Percentiles rank a stretch among this genome's conserved stretches.
Evolutionary conservation across 345 rosid genomes (phyloP).

Genomic region (Ceriops tagal): DNA sequence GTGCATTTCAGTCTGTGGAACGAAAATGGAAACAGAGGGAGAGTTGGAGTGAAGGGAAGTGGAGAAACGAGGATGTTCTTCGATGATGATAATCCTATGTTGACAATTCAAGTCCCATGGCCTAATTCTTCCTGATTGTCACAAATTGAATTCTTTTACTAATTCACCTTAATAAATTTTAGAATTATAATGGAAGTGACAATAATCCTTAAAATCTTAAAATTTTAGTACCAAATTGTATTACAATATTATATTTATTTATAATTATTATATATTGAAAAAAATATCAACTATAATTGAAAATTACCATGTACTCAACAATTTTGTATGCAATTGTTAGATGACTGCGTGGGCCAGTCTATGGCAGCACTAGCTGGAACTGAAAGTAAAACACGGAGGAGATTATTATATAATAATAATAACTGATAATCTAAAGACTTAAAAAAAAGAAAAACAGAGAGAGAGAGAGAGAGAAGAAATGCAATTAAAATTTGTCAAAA

Average conservation of each 20-base stretch:
- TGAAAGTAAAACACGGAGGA: too few species aligned
- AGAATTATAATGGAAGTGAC: not conserved
- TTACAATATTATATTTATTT: too few species aligned
- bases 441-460: not conserved
- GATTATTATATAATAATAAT: not conserved
- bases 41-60: slow-evolving; percentile 18
- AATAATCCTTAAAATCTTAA: not conserved
- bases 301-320: too few species aligned
- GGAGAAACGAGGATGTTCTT: slow-evolving; percentile 26
- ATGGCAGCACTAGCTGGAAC: too few species aligned
- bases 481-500: too few species aligned
- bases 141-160: slow-evolving; percentile 1
- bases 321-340: too few species aligned
- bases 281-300: too few species aligned
- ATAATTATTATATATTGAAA: too few species aligned
- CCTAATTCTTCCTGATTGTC: slow-evolving; percentile 24
- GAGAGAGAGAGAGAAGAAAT: too few species aligned
- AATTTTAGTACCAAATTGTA: too few species aligned
- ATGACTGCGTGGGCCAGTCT: too few species aligned
- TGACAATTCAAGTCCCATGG: slow-evolving; percentile 27
- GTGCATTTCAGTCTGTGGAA: slow-evolving; percentile 22
- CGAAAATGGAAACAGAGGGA: not conserved
- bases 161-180: not conserved
- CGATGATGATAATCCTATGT: slow-evolving; percentile 12
- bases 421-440: not conserved